A percentile compares a stretch with the other conserved stretches of the same genome.
These are phyloP conservation scores for Salvia sclarea DNA, from an alignment of 305 asterid genomes.

Conservation along the genomic window DNA sequence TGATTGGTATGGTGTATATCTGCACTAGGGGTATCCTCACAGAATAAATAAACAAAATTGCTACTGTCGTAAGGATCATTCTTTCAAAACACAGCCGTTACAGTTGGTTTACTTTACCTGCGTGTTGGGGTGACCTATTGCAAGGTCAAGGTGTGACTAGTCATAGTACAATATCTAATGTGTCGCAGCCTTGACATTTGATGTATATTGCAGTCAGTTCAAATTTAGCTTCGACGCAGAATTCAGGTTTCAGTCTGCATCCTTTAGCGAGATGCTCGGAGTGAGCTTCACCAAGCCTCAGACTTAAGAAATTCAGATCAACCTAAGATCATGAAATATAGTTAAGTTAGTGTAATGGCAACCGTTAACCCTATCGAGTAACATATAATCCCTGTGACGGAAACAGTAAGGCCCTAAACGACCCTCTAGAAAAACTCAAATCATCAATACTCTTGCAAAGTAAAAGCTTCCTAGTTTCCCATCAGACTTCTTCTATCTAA, in stretches of 20 bases:
- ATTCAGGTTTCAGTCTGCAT: conserved; percentile 72
- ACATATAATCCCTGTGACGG: background rate
- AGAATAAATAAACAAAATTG: conserved; percentile 16
- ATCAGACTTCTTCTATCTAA: background rate
- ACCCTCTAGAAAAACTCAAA: background rate
- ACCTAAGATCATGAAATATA: conserved; percentile 43
- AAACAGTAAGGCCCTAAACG: background rate
- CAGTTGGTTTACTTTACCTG: conserved; percentile 11
- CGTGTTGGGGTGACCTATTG: conserved; percentile 2
- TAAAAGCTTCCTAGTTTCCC: background rate
- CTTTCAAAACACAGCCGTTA: background rate
- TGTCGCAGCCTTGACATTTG: conserved; percentile 64
- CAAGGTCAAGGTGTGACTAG: conserved; percentile 14
- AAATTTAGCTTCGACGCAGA: conserved; percentile 66
- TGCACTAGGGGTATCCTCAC: conserved; percentile 6
- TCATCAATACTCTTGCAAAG: background rate
- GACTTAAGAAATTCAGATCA: conserved; percentile 53
- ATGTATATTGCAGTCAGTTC: conserved; percentile 73
- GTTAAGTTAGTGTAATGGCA: conserved; percentile 4
- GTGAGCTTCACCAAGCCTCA: conserved; percentile 79
- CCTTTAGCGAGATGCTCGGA: conserved; percentile 79
- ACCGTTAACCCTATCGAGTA: background rate
- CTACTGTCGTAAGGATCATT: background rate
- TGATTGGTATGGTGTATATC: background rate
- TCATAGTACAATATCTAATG: conserved; percentile 72